These are phyloP conservation scores for Trichosanthes cucumerina DNA, from an alignment of 306 rosid species.

Conservation along the genomic window DNA sequence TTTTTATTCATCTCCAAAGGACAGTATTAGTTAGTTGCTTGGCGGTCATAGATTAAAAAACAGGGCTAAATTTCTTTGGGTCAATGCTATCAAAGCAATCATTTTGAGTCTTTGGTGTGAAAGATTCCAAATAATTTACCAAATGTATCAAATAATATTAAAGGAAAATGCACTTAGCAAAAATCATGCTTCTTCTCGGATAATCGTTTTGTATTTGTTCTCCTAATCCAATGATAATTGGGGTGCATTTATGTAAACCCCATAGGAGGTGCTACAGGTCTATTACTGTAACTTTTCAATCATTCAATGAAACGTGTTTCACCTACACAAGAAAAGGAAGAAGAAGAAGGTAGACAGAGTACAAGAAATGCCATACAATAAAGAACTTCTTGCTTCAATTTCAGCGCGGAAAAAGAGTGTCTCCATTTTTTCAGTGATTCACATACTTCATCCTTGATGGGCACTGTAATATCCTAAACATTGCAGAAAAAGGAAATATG, in stretches of 20 bases:
- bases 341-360: background rate
- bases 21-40: background rate
- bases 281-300: background rate
- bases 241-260: background rate
- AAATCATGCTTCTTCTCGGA: background rate
- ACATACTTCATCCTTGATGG: constrained; percentile 68
- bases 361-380: constrained; percentile 44
- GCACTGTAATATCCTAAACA: constrained; percentile 76
- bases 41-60: background rate
- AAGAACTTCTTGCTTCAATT: constrained; percentile 86
- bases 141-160: background rate
- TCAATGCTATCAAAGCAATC: background rate
- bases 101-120: background rate
- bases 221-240: background rate
- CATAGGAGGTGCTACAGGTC: background rate
- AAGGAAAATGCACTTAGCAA: background rate
- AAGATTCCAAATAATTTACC: background rate
- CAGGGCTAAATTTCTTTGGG: background rate
- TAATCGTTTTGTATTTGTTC: background rate
- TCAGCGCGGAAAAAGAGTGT: constrained; percentile 81
- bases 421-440: constrained; percentile 75
- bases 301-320: background rate
- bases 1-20: background rate
- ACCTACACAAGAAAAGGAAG: background rate
- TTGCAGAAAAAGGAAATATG: constrained; percentile 10